A percentile compares a stretch with the other conserved stretches of the same genome.
These are phyloP conservation scores for Xerocomus brunneocitrinus DNA, from an alignment of 768 basidiomycete genomes.

Conservation along the genomic window DNA sequence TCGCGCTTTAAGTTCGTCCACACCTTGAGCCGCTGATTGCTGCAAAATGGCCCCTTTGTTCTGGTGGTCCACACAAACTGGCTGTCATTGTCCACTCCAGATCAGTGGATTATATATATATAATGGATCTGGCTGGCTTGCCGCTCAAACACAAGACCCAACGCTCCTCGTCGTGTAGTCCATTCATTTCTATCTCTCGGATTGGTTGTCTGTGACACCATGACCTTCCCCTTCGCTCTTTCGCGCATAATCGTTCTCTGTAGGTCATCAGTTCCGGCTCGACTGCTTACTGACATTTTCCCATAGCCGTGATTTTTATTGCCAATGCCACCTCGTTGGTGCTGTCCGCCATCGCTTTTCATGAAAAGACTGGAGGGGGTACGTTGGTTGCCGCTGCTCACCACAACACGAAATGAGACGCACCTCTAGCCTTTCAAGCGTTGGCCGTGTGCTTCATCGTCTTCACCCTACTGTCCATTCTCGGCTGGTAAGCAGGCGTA, in stretches of 20 bases:
- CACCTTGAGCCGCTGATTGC: background rate
- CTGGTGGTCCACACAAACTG: slow-evolving; percentile 3
- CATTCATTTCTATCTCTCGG: slow-evolving; percentile 1
- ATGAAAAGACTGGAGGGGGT: slow-evolving; percentile 22
- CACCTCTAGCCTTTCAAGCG: slow-evolving; percentile 19
- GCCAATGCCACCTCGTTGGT: slow-evolving; percentile 11
- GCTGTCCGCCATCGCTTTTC: slow-evolving; percentile 16
- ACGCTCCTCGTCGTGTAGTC: background rate
- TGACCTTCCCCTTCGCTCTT: slow-evolving; percentile 24
- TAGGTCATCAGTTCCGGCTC: slow-evolving; percentile 5
- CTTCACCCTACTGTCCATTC: slow-evolving; percentile 11
- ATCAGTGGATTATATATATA: slow-evolving; percentile 8
- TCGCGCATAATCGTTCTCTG: slow-evolving; percentile 18
- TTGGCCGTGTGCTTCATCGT: slow-evolving; percentile 11
- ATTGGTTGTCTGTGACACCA: slow-evolving; percentile 23
- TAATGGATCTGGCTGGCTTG: slow-evolving; percentile 4
- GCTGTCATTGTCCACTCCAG: slow-evolving; percentile 7
- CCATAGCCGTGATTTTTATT: slow-evolving; percentile 15
- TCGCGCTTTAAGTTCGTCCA: background rate
- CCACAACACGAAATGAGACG: background rate
- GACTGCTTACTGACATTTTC: background rate
- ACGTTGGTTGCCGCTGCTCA: background rate
- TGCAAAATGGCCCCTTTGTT: slow-evolving; percentile 3
- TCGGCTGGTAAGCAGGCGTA: slow-evolving; percentile 16
- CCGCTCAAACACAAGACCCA: background rate